phyloP scores from a whole-genome alignment of 106 monocot species.

The Acorus calamus region DNA sequence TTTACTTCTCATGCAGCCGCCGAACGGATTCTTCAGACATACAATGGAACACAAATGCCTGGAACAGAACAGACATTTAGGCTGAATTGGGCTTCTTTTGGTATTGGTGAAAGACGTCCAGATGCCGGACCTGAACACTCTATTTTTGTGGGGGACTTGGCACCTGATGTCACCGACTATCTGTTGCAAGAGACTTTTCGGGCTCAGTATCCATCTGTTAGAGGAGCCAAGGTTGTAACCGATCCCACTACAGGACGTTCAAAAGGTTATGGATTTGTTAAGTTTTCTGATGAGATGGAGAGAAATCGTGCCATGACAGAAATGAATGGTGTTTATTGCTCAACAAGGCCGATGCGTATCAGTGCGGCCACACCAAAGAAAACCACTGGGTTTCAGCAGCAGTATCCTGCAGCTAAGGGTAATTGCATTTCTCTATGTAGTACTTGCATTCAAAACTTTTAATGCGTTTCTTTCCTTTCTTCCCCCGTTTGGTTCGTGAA shows the following conservation, averaged over 20 bases:
- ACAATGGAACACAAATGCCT: slow-evolving; percentile 90
- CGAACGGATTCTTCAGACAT: slow-evolving; percentile 73
- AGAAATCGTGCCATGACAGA: slow-evolving; percentile 94
- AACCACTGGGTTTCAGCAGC: slow-evolving; percentile 43
- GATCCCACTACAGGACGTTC: slow-evolving; percentile 87
- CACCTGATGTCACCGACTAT: slow-evolving; percentile 96
- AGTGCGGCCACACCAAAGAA: slow-evolving; percentile 95
- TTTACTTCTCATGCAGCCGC: slow-evolving; percentile 86
- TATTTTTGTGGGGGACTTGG: slow-evolving; percentile 95
- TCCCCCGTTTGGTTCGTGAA: too few relatives aligned
- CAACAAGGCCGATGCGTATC: slow-evolving; percentile 91
- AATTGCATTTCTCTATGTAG: background rate
- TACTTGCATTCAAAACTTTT: background rate
- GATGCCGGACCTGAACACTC: slow-evolving; percentile 81
- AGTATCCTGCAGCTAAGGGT: slow-evolving; percentile 57
- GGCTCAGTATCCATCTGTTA: slow-evolving; percentile 71
- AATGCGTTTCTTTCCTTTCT: slow-evolving; percentile 1
- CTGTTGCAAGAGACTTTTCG: slow-evolving; percentile 91
- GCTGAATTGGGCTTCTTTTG: slow-evolving; percentile 96
- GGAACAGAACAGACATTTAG: slow-evolving; percentile 84
- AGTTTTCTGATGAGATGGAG: slow-evolving; percentile 90
- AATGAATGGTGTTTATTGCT: slow-evolving; percentile 99
- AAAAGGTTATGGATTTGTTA: slow-evolving; percentile 99
- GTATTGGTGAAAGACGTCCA: slow-evolving; percentile 67
- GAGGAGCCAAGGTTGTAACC: slow-evolving; percentile 95